phyloP scores from a whole-genome alignment of 202 grass and related monocot species.

The Zizania palustris region DNA sequence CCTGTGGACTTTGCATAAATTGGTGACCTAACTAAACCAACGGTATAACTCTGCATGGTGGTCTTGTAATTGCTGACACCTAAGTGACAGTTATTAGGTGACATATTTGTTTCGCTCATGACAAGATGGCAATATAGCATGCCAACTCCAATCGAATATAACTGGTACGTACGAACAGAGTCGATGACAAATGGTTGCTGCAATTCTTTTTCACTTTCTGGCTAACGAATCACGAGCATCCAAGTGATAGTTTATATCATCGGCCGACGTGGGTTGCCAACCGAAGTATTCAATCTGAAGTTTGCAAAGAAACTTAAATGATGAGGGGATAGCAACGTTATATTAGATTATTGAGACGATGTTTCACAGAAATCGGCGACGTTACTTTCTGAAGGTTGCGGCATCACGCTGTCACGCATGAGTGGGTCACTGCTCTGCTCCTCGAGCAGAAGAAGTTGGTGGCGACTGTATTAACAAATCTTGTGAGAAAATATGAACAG shows the following conservation, averaged over 20 bases:
- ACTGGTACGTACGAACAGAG: neutral
- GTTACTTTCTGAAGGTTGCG: constrained; percentile 19
- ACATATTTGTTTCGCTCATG: neutral
- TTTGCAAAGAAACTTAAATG: neutral
- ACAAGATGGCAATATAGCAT: neutral
- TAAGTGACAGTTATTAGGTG: constrained; percentile 33
- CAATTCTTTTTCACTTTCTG: neutral
- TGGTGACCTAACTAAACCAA: constrained; percentile 43
- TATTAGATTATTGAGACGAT: neutral
- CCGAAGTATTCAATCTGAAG: constrained; percentile 11
- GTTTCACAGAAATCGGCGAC: neutral
- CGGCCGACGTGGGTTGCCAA: constrained; percentile 20
- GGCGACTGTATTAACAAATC: constrained; percentile 9
- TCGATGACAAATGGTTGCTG: constrained; percentile 8
- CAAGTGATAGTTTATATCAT: neutral
- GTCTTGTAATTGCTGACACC: neutral
- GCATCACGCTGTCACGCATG: neutral
- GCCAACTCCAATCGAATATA: neutral
- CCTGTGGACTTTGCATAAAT: neutral
- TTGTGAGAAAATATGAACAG: neutral
- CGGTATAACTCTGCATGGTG: constrained; percentile 1
- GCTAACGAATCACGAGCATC: neutral
- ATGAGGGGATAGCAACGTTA: constrained; percentile 1
- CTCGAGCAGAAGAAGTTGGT: constrained; percentile 23
- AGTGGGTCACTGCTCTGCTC: constrained; percentile 8